phyloP scores from a whole-genome alignment of 306 rosid species.

The Rosa persica region DNA sequence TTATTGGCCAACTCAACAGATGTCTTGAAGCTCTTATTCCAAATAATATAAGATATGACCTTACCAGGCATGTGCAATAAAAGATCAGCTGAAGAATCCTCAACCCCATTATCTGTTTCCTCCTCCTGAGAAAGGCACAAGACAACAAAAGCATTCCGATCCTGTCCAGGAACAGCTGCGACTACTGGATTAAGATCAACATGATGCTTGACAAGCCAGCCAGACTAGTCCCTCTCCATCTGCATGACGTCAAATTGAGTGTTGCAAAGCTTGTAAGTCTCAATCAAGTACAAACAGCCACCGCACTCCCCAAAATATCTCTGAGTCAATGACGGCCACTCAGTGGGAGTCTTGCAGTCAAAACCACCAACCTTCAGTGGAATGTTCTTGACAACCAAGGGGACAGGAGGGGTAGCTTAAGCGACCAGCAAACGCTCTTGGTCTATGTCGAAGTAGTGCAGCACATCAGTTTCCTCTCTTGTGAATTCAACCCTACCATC shows the following conservation, averaged over 20 bases:
- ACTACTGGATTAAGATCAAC: conserved; percentile 5
- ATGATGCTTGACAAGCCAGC: conserved; percentile 23
- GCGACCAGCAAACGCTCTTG: not conserved
- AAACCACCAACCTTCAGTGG: not conserved
- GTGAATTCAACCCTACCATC: not conserved
- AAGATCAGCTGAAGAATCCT: not conserved
- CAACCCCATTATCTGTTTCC: not conserved
- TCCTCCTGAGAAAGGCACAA: not conserved
- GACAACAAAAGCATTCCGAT: not conserved
- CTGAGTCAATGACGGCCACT: not conserved
- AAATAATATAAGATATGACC: not conserved
- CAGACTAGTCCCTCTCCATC: conserved; percentile 19
- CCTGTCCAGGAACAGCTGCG: not conserved
- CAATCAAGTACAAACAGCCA: conserved; percentile 17
- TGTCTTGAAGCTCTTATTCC: not conserved
- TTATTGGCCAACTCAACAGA: not conserved
- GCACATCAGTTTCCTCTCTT: not conserved
- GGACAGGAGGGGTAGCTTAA: not conserved
- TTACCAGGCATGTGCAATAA: conserved; percentile 13
- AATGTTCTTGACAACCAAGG: not conserved
- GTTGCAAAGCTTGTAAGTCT: not conserved
- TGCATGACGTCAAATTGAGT: conserved; percentile 4
- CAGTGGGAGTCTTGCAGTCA: not conserved
- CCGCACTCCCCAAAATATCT: conserved; percentile 16
- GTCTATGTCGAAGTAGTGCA: conserved; percentile 6